Conservation (phyloP, 2,329 filamentous ascomycete species). For the Sphaceloma murrayae region DNA sequence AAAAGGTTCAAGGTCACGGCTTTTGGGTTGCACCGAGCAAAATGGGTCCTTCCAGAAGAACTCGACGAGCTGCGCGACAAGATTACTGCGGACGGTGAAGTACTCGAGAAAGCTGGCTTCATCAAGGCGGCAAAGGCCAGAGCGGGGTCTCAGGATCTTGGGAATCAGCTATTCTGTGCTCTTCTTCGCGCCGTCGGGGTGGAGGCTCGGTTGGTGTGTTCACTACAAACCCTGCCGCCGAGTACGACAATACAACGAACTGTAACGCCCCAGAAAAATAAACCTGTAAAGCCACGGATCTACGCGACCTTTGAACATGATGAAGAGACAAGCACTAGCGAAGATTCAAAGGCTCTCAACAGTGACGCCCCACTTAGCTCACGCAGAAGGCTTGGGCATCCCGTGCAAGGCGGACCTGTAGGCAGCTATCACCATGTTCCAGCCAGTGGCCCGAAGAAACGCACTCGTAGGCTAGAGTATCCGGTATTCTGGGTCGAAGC, state of each 20-base stretch:
- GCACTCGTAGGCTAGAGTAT: constrained; percentile 59
- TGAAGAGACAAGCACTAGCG: constrained; percentile 21
- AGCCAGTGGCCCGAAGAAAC: constrained; percentile 30
- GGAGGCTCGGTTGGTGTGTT: constrained; percentile 75
- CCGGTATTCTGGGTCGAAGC: constrained; percentile 94
- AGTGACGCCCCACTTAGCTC: constrained; percentile 5
- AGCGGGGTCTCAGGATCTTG: constrained; percentile 77
- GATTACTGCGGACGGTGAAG: constrained; percentile 19
- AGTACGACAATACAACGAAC: constrained; percentile 40
- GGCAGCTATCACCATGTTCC: constrained; percentile 24
- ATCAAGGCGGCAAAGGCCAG: constrained; percentile 56
- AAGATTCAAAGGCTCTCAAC: constrained; percentile 21
- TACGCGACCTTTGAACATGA: constrained; percentile 25
- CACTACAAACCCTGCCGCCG: constrained; percentile 73
- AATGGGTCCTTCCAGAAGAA: constrained; percentile 63
- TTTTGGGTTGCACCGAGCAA: constrained; percentile 56
- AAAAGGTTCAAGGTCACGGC: constrained; percentile 61
- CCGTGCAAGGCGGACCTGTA: constrained; percentile 21
- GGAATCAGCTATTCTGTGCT: constrained; percentile 83
- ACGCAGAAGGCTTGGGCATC: constrained; percentile 28
- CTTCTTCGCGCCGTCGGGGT: constrained; percentile 75
- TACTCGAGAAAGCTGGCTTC: constrained; percentile 59
- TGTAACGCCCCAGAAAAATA: constrained; percentile 34
- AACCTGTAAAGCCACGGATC: constrained; percentile 23
- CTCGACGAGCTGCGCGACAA: constrained; percentile 37